Conservation (phyloP, 495 filamentous ascomycete genomes). For the Daldinia bambusicola region DNA sequence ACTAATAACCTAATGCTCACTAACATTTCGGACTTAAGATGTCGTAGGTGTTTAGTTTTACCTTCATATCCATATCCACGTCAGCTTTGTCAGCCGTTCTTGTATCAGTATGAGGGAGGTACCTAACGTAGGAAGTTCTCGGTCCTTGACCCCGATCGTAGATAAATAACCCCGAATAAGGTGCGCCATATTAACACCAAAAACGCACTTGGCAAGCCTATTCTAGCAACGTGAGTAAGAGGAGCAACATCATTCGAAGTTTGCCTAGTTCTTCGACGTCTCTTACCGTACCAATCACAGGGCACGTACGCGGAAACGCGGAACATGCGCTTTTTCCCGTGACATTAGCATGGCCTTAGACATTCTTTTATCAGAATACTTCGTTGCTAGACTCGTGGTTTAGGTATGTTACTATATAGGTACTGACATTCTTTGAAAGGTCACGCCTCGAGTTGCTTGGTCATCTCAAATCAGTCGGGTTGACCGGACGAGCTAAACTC, state of each 20-base stretch:
- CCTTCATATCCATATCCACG: not conserved
- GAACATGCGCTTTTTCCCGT: slow-evolving; percentile 13
- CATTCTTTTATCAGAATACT: not conserved
- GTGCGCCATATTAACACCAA: too few species aligned
- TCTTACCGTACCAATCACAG: slow-evolving; percentile 15
- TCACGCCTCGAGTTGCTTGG: slow-evolving; percentile 9
- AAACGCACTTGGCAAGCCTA: slow-evolving; percentile 17
- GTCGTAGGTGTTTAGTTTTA: slow-evolving; percentile 9
- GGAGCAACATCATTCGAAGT: slow-evolving; percentile 37
- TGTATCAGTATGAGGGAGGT: too few species aligned
- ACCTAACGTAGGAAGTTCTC: too few species aligned
- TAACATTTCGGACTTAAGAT: slow-evolving; percentile 29
- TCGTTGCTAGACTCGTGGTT: not conserved
- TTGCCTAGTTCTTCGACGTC: slow-evolving; percentile 3
- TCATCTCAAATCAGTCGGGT: slow-evolving; percentile 10
- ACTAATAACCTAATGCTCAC: not conserved
- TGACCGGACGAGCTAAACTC: not conserved
- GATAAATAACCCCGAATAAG: slow-evolving; percentile 18
- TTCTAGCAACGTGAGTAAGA: slow-evolving; percentile 38
- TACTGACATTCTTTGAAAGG: slow-evolving; percentile 3
- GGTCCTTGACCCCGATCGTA: slow-evolving; percentile 12
- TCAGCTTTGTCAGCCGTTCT: slow-evolving; percentile 27
- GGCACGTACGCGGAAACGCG: slow-evolving; percentile 23
- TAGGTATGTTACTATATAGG: not conserved
- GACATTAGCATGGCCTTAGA: not conserved